phyloP scores from a whole-genome alignment of 2,329 filamentous ascomycete species.

The Acrodontium crateriforme region DNA sequence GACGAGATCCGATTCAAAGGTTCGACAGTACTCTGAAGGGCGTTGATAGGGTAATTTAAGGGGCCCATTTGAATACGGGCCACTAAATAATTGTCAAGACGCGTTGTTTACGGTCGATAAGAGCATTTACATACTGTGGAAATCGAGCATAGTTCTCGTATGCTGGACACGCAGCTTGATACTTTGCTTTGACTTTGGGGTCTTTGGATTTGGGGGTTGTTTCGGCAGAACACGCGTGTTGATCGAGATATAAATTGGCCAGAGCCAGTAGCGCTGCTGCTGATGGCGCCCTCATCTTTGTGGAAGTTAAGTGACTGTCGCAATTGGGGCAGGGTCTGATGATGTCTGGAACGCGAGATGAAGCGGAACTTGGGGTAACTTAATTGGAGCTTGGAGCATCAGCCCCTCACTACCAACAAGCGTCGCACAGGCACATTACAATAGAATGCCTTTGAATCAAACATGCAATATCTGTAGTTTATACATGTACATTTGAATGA shows the following conservation, averaged over 20 bases:
- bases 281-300: slow-evolving; percentile 14
- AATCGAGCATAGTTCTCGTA: slow-evolving; percentile 26
- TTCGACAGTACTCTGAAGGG: slow-evolving; percentile 67
- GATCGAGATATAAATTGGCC: slow-evolving; percentile 16
- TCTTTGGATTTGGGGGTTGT: slow-evolving; percentile 8
- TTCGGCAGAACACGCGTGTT: slow-evolving; percentile 8
- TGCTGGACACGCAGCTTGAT: slow-evolving; percentile 24
- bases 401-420: no score
- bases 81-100: slow-evolving; percentile 34
- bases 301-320: no score
- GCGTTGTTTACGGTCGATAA: background rate
- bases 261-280: slow-evolving; percentile 16
- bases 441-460: no score
- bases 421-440: no score
- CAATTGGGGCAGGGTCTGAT: no score
- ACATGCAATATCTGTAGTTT: no score
- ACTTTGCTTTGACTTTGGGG: slow-evolving; percentile 18
- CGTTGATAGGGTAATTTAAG: slow-evolving; percentile 75
- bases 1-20: slow-evolving; percentile 74
- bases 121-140: slow-evolving; percentile 18
- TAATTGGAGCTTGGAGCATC: no score
- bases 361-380: no score
- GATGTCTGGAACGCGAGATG: background rate
- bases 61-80: slow-evolving; percentile 66
- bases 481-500: no score